These are phyloP conservation scores for Salvia miltiorrhiza DNA, from an alignment of 257 asterid genomes.

Conservation along the genomic window DNA sequence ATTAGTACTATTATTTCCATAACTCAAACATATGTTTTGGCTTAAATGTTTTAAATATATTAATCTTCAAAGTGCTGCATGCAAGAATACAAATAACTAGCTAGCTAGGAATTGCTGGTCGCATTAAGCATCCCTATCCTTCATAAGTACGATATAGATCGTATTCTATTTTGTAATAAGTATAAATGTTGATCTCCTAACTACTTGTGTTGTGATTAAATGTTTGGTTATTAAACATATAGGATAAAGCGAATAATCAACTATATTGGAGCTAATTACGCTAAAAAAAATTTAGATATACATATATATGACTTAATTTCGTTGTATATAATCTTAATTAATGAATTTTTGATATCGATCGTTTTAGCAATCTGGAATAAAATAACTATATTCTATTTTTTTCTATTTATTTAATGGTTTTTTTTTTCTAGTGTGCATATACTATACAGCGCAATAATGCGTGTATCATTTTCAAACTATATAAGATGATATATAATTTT, in stretches of 20 bases:
- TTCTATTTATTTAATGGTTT: too few relatives aligned
- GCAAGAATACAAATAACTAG: background rate
- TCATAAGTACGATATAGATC: too few relatives aligned
- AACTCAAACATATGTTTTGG: background rate
- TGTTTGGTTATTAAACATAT: background rate
- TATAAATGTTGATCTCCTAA: background rate
- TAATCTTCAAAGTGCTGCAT: background rate
- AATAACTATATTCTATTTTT: too few relatives aligned
- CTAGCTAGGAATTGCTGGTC: background rate
- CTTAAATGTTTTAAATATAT: background rate
- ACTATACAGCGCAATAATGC: background rate
- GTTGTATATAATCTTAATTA: too few relatives aligned
- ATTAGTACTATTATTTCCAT: too few relatives aligned
- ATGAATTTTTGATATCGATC: too few relatives aligned
- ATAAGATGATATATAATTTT: conserved; percentile 1
- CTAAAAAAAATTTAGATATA: too few relatives aligned
- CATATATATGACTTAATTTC: too few relatives aligned
- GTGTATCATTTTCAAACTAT: conserved; percentile 5
- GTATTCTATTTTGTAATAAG: background rate
- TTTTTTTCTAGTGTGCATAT: background rate
- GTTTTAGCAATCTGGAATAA: too few relatives aligned
- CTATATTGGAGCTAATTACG: too few relatives aligned
- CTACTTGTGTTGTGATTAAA: background rate
- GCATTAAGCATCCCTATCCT: conserved; percentile 2
- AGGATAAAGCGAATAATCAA: too few relatives aligned